Percentiles rank a stretch among this genome's conserved stretches.
Conservation (phyloP, 1,139 yeast genomes). For the Geotrichum phurueaensis region DNA sequence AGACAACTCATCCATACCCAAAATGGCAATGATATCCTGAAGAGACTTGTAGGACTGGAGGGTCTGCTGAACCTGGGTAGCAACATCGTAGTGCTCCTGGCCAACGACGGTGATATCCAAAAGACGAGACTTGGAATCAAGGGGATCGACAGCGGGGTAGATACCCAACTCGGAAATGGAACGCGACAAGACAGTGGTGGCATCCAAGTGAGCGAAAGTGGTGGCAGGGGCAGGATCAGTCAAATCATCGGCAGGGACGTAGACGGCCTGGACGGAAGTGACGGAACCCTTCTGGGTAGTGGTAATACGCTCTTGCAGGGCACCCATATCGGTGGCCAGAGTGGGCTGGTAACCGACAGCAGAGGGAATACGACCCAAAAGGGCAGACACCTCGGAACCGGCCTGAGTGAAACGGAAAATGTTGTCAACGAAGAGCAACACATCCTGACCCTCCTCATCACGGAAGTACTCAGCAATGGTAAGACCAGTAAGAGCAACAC, state of each 20-base stretch:
- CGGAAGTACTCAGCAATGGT: conserved; percentile 99
- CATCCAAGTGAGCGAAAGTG: conserved; percentile 99
- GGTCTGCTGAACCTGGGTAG: conserved; percentile 93
- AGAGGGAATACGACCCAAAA: conserved; percentile 99
- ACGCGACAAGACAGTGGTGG: conserved; percentile 99
- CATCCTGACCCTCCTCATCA: conserved; percentile 99
- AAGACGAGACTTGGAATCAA: conserved; percentile 98
- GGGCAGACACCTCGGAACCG: conserved; percentile 99
- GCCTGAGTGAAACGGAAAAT: conserved; percentile 99
- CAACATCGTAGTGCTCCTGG: conserved; percentile 96
- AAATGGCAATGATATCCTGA: conserved; percentile 99
- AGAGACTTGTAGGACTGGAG: conserved; percentile 99
- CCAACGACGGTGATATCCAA: conserved; percentile 96
- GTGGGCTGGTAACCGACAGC: conserved; percentile 99
- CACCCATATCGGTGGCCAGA: conserved; percentile 99
- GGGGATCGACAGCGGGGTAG: conserved; percentile 99
- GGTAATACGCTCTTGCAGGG: conserved; percentile 99
- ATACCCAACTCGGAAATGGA: conserved; percentile 99
- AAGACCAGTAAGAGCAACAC: conserved; percentile 99
- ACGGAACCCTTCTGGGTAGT: conserved; percentile 99
- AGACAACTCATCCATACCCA: conserved; percentile 99
- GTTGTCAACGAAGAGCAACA: conserved; percentile 97
- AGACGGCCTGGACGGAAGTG: conserved; percentile 99
- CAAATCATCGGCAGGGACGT: conserved; percentile 99
- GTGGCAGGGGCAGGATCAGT: conserved; percentile 99